These are phyloP conservation scores for Russula griseocarnosa DNA, from an alignment of 768 basidiomycete genomes.

Conservation along the genomic window DNA sequence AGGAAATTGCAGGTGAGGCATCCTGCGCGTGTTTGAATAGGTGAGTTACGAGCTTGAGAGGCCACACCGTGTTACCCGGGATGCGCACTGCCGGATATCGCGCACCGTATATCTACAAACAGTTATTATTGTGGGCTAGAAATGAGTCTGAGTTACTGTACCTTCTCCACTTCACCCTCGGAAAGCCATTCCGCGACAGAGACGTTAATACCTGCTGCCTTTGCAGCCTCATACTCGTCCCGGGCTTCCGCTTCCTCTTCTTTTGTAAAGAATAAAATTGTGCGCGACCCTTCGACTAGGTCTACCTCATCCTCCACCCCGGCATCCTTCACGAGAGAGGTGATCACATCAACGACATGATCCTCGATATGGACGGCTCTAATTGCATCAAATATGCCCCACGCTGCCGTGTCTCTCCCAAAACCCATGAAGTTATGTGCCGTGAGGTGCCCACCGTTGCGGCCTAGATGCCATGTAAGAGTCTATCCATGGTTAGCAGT, in stretches of 20 bases:
- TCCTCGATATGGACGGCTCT: constrained; percentile 54
- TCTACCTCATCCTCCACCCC: constrained; percentile 52
- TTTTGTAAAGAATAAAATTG: constrained; percentile 47
- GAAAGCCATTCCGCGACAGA: constrained; percentile 45
- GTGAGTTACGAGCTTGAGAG: constrained; percentile 72
- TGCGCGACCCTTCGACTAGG: constrained; percentile 54
- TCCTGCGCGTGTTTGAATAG: constrained; percentile 47
- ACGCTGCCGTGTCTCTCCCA: constrained; percentile 34
- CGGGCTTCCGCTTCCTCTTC: constrained; percentile 40
- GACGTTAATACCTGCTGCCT: constrained; percentile 48
- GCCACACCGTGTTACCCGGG: constrained; percentile 69
- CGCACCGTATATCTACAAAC: constrained; percentile 41
- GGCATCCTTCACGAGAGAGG: constrained; percentile 46
- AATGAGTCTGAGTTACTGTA: constrained; percentile 29
- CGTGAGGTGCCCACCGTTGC: constrained; percentile 77
- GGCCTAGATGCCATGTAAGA: constrained; percentile 40
- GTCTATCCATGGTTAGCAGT: neutral
- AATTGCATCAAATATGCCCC: constrained; percentile 53
- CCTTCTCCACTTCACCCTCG: constrained; percentile 46
- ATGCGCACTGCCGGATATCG: constrained; percentile 49
- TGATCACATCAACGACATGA: constrained; percentile 48
- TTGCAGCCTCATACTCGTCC: constrained; percentile 52
- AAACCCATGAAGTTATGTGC: constrained; percentile 50
- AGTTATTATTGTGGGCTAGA: neutral
- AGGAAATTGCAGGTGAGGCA: constrained; percentile 35